Conservation (phyloP, 139 green algal genomes). For the Ostreobium quekettii region DNA sequence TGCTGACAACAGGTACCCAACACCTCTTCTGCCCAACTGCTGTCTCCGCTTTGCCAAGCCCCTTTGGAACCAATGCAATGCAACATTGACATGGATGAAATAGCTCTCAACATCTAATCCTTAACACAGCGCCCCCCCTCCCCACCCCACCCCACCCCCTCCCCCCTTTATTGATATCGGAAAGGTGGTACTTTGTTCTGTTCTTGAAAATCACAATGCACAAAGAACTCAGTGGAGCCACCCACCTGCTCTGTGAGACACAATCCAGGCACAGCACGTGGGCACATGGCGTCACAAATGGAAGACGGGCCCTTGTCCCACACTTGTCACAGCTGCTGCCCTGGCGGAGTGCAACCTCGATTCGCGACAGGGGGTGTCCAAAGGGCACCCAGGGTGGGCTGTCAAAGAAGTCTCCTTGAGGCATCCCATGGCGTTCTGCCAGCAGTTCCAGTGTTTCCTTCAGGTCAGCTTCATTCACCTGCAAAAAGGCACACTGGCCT, state of each 20-base stretch:
- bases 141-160: too few species aligned
- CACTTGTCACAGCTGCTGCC: slow-evolving; percentile 48
- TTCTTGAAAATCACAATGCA: slow-evolving; percentile 4
- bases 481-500: not conserved
- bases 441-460: slow-evolving; percentile 58
- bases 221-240: not conserved
- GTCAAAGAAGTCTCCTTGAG: slow-evolving; percentile 12
- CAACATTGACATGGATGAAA: too few species aligned
- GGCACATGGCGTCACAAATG: slow-evolving; percentile 78
- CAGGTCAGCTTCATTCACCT: slow-evolving; percentile 21
- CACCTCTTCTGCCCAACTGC: too few species aligned
- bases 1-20: too few species aligned
- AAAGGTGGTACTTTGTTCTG: slow-evolving; percentile 23
- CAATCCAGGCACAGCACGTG: slow-evolving; percentile 83
- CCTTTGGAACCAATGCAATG: too few species aligned
- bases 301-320: slow-evolving; percentile 28
- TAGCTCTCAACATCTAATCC: too few species aligned
- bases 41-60: too few species aligned
- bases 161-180: too few species aligned
- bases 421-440: slow-evolving; percentile 16
- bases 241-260: not conserved
- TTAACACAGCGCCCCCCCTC: too few species aligned
- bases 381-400: slow-evolving; percentile 28
- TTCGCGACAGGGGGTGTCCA: slow-evolving; percentile 41
- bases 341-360: slow-evolving; percentile 48